Evolutionary conservation across 305 asterid species (phyloP), one percentile per base, ranked within the genome.

Genomic region (Fraxinus nigra): DNA sequence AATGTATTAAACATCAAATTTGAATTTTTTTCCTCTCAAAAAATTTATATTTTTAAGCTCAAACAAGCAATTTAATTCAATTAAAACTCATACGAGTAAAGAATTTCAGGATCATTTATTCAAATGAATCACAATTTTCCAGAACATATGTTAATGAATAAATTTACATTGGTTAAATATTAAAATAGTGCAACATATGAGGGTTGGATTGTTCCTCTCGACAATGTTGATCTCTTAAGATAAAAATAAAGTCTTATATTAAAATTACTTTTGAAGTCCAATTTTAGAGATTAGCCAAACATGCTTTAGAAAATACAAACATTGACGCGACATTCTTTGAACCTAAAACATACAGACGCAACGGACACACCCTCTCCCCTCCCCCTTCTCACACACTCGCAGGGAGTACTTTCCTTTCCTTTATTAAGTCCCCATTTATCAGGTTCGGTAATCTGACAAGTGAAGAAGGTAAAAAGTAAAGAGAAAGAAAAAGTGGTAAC

Each of bases 401-500:
- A 13, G 56, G 56, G 56, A 46, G 56, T 46, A 13, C 18, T 46
- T 14, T 0, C 16, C 18, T 46, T 46, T 46, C 18, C 56, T 61
- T 61, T 24, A 20, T 61, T 61, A 2, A 20, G 13, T 2, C 32
- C 72, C 33, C 11, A 61, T 33, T 74, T 76, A 84, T 85, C 86
- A 67, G 79, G 61, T 79, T 80, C 77, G 78, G 82, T 77, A 65
- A 37, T 76, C 79, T 43, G 72, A 54, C 3, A 46, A 43, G 85
- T 77, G 46, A 76, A 84, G 26, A 48, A 78, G 22, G 77, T 13
- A 38, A 82, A 73, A 78, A 79, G 80, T 28, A 63, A 16, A 84
- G 75, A 54, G 65, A 65, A 69, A 48, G 56, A 46, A 13, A 46
- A 73, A 37, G 82, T 33, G 48, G 54, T 28, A 80, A 87, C 76